phyloP scores from a whole-genome alignment of 352 stramenopile genomes.

The Lagenidium giganteum region DNA sequence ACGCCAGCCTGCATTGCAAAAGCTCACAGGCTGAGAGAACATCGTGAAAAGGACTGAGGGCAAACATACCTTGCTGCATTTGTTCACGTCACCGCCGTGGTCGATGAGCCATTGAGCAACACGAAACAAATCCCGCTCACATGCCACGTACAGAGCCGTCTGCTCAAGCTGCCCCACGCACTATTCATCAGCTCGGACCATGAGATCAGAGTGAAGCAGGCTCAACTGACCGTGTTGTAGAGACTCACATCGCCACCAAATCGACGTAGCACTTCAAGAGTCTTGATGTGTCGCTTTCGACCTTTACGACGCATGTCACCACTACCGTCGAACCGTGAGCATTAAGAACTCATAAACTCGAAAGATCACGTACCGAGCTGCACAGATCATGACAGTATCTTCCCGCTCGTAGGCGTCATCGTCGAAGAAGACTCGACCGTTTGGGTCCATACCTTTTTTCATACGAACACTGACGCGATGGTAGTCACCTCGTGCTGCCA shows the following conservation, averaged over 20 bases:
- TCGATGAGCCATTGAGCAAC: slow-evolving; percentile 43
- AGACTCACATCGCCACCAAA: slow-evolving; percentile 57
- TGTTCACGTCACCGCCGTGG: slow-evolving; percentile 50
- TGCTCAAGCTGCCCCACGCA: slow-evolving; percentile 36
- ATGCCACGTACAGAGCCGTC: slow-evolving; percentile 49
- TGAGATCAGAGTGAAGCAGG: neutral
- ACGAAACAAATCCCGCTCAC: slow-evolving; percentile 32
- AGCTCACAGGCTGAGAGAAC: neutral
- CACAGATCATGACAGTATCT: slow-evolving; percentile 57
- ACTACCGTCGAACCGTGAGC: neutral
- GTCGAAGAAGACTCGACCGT: slow-evolving; percentile 27
- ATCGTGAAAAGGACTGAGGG: neutral
- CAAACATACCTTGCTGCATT: slow-evolving; percentile 30
- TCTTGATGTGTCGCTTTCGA: slow-evolving; percentile 42
- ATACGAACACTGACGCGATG: slow-evolving; percentile 36
- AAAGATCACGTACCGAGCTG: slow-evolving; percentile 26
- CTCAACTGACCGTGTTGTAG: slow-evolving; percentile 30
- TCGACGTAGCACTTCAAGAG: slow-evolving; percentile 38
- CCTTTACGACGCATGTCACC: slow-evolving; percentile 20
- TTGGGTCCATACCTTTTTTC: slow-evolving; percentile 58
- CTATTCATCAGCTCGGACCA: neutral
- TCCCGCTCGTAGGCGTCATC: slow-evolving; percentile 42
- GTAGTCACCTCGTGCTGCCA: slow-evolving; percentile 38
- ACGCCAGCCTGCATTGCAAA: slow-evolving; percentile 16
- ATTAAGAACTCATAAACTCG: slow-evolving; percentile 1